Conservation (phyloP, 768 basidiomycete genomes). For the Coprinopsis sp. region DNA sequence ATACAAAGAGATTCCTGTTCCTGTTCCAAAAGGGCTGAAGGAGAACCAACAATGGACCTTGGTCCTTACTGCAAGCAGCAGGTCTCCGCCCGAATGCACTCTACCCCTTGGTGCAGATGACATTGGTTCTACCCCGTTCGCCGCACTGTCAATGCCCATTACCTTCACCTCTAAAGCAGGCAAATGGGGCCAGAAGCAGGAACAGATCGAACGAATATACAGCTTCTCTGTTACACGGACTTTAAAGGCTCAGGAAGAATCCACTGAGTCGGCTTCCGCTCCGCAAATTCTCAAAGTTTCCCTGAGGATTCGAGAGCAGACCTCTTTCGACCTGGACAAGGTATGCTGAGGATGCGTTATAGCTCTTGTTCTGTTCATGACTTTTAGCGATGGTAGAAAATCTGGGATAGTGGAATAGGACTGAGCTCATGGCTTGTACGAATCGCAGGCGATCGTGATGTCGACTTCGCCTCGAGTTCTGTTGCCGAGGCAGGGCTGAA, state of each 20-base stretch:
- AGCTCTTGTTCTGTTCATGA: constrained; percentile 16
- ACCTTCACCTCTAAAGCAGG: constrained; percentile 26
- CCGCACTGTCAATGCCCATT: constrained; percentile 70
- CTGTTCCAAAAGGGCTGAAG: constrained; percentile 48
- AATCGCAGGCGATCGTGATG: constrained; percentile 20
- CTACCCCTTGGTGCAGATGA: constrained; percentile 40
- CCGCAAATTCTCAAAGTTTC: constrained; percentile 4
- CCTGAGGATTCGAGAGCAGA: constrained; percentile 68
- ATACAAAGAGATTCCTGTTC: constrained; percentile 72
- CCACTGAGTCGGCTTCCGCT: neutral
- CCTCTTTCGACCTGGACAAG: constrained; percentile 91
- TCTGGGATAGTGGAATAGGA: constrained; percentile 93
- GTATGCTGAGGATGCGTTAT: constrained; percentile 34
- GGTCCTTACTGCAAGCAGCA: constrained; percentile 35
- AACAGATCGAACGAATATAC: constrained; percentile 59
- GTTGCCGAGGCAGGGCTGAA: constrained; percentile 3
- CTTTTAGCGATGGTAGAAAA: constrained; percentile 61
- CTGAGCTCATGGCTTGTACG: constrained; percentile 71
- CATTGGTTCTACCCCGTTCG: constrained; percentile 47
- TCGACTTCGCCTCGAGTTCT: neutral
- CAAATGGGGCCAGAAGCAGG: constrained; percentile 51
- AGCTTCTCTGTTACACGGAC: constrained; percentile 4
- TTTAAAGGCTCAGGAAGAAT: neutral
- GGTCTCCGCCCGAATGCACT: constrained; percentile 11
- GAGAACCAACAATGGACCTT: constrained; percentile 65